Conservation (phyloP, 176 grass and related monocot species). For the Rhynchospora tenuis region DNA sequence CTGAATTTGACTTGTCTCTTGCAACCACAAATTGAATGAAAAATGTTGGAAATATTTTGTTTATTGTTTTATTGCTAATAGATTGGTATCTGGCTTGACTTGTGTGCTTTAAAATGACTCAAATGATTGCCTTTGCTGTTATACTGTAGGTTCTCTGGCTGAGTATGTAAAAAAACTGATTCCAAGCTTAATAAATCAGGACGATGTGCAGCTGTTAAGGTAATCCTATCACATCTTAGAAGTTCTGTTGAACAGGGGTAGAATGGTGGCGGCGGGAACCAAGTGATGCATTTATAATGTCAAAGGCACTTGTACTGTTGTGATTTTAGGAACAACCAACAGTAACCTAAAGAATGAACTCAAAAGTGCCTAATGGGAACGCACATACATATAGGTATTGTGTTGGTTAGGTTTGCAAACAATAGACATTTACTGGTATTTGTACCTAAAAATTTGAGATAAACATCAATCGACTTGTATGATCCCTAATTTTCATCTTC, state of each 20-base stretch:
- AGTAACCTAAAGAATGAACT: neutral
- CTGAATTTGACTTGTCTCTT: too few species aligned
- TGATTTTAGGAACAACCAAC: neutral
- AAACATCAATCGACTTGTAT: neutral
- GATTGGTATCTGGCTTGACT: neutral
- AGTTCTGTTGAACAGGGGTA: neutral
- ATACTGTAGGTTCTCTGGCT: constrained; percentile 68
- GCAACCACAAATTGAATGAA: neutral
- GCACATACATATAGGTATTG: neutral
- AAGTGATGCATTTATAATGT: neutral
- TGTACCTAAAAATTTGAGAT: neutral
- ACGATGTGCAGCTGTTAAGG: constrained; percentile 85
- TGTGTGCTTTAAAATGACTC: neutral
- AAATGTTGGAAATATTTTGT: neutral
- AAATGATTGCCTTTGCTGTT: constrained; percentile 1
- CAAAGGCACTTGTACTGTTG: neutral
- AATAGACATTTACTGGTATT: neutral
- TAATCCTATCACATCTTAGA: constrained; percentile 31
- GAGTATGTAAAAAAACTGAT: constrained; percentile 74
- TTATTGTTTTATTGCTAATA: neutral
- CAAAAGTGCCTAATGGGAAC: neutral
- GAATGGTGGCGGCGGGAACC: neutral
- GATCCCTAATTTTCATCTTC: constrained; percentile 19
- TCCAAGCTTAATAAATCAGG: constrained; percentile 71
- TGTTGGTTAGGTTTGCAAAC: neutral